A percentile compares a stretch with the other conserved stretches of the same genome.
Conservation (phyloP, 2,329 filamentous ascomycete species). For the Acephala macrosclerotiorum region DNA sequence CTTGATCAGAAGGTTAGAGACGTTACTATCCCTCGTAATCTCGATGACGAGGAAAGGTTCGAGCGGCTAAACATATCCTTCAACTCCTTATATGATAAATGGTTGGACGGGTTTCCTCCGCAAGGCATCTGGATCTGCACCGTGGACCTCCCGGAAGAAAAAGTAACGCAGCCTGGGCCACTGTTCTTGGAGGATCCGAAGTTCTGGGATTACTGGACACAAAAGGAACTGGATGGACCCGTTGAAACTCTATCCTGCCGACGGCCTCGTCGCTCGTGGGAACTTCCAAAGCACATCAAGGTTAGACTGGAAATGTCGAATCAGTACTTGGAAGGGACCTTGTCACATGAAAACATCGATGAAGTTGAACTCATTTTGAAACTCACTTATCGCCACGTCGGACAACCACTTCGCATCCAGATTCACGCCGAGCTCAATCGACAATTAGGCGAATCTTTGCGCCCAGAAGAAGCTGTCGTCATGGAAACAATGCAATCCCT, state of each 20-base stretch:
- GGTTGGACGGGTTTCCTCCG: neutral
- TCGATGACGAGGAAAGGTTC: neutral
- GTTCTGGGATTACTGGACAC: neutral
- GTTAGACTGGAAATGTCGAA: neutral
- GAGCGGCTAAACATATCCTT: neutral
- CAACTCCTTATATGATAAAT: neutral
- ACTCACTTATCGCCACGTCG: neutral
- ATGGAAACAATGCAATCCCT: neutral
- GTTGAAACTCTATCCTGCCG: neutral
- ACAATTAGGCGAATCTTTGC: neutral
- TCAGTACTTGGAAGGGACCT: neutral
- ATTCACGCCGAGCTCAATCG: neutral
- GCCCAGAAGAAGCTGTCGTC: neutral
- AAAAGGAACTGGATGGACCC: neutral
- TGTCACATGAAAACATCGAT: neutral
- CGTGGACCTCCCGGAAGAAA: neutral
- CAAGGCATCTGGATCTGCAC: neutral
- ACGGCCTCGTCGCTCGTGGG: neutral
- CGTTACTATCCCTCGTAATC: neutral
- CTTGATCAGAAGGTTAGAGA: slow-evolving; percentile 19
- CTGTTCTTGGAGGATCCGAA: neutral
- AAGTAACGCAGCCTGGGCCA: neutral
- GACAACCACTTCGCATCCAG: neutral
- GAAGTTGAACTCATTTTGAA: neutral
- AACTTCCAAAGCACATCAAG: neutral